Conservation (phyloP, 129 eudicot species). For the Centaurea solstitialis region DNA sequence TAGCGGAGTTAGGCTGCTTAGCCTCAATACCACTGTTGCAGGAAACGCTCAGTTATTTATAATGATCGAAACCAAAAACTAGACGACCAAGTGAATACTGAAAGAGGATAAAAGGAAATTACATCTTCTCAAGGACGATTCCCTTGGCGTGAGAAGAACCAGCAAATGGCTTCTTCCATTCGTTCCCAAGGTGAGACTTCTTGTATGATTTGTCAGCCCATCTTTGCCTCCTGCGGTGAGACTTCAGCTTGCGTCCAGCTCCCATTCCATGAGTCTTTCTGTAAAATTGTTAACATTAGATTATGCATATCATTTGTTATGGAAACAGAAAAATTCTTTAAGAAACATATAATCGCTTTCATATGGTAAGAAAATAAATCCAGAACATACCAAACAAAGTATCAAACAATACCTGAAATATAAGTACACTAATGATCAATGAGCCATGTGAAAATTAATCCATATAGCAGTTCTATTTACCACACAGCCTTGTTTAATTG, state of each 20-base stretch:
- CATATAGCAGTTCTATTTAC: background rate
- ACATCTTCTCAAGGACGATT: conserved; percentile 73
- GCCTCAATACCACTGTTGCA: conserved; percentile 72
- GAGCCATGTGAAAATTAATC: background rate
- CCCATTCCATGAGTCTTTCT: conserved; percentile 74
- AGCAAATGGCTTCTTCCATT: conserved; percentile 78
- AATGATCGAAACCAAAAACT: background rate
- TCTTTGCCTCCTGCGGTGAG: conserved; percentile 63
- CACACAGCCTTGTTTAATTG: background rate
- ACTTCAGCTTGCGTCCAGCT: conserved; percentile 75
- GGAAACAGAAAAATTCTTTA: background rate
- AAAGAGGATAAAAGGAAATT: background rate
- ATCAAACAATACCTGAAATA: background rate
- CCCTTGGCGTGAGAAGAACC: conserved; percentile 78
- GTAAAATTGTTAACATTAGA: background rate
- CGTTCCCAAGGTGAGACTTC: conserved; percentile 75
- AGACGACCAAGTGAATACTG: background rate
- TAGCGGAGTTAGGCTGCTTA: conserved; percentile 76
- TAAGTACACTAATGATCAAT: background rate
- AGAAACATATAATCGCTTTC: background rate
- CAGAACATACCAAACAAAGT: background rate
- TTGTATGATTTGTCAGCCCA: conserved; percentile 77
- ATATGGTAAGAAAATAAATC: background rate
- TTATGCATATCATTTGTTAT: background rate
- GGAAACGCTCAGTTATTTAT: background rate